Percentiles rank a stretch among this genome's conserved stretches.
Conservation (phyloP, 768 basidiomycete species). For the Pholiota conissans region DNA sequence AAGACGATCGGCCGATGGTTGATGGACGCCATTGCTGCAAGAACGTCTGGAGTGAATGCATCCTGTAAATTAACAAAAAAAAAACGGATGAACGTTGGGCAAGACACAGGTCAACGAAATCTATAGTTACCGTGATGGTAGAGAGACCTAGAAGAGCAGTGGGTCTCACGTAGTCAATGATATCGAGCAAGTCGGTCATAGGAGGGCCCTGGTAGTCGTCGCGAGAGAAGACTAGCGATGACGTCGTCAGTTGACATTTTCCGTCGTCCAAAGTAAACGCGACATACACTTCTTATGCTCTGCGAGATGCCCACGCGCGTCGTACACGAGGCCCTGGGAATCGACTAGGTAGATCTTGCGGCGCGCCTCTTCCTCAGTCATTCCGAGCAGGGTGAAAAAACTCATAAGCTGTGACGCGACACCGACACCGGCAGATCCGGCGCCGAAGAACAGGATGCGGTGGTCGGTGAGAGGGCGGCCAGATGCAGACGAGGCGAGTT, state of each 20-base stretch:
- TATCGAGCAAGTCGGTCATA: constrained; percentile 71
- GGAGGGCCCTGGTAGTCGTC: constrained; percentile 77
- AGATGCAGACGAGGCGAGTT: constrained; percentile 70
- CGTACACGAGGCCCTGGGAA: constrained; percentile 83
- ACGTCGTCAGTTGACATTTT: constrained; percentile 7
- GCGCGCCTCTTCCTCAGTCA: constrained; percentile 76
- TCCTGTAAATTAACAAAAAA: constrained; percentile 37
- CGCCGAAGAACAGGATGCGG: constrained; percentile 89
- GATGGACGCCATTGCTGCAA: constrained; percentile 74
- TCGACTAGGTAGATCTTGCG: constrained; percentile 81
- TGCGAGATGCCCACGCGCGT: constrained; percentile 69
- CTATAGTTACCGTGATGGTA: constrained; percentile 59
- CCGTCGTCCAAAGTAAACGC: neutral
- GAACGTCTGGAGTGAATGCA: constrained; percentile 72
- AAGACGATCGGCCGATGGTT: constrained; percentile 90
- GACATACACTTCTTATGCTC: constrained; percentile 80
- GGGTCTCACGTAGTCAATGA: constrained; percentile 80
- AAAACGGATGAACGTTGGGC: neutral
- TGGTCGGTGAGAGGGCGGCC: constrained; percentile 69
- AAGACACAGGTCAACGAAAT: too few relatives aligned
- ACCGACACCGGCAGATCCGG: constrained; percentile 90
- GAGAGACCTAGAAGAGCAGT: constrained; percentile 89
- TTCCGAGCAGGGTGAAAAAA: constrained; percentile 83
- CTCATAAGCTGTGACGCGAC: constrained; percentile 87
- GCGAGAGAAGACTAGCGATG: constrained; percentile 70